Conservation (phyloP, 306 rosid genomes). For the Vachellia pachyceras region DNA sequence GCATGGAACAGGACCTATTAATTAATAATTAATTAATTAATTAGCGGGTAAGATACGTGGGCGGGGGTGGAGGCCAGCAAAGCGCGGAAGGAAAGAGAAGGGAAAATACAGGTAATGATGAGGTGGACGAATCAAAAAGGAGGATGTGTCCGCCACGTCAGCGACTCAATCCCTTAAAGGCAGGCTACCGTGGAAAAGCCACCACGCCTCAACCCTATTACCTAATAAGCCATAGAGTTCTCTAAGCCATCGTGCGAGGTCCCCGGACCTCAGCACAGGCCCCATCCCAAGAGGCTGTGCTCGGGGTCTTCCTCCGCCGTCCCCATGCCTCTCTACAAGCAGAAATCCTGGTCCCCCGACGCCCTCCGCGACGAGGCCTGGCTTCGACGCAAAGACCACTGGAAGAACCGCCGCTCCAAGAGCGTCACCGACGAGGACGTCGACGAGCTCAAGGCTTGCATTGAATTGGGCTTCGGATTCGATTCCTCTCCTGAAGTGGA, state of each 20-base stretch:
- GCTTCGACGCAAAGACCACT: constrained; percentile 78
- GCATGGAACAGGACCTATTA: no score
- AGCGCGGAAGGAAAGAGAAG: background rate
- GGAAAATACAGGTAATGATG: constrained; percentile 53
- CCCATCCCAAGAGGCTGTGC: constrained; percentile 50
- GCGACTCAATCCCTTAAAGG: constrained; percentile 28
- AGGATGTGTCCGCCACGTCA: constrained; percentile 39
- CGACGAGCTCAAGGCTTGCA: constrained; percentile 88
- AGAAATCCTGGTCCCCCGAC: constrained; percentile 93
- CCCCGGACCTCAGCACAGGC: constrained; percentile 79
- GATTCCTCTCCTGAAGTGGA: constrained; percentile 62
- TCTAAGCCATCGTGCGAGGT: constrained; percentile 71
- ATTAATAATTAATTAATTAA: no score
- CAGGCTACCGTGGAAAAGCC: constrained; percentile 2
- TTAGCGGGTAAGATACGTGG: background rate
- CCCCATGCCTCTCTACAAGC: constrained; percentile 71
- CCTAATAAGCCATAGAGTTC: constrained; percentile 54
- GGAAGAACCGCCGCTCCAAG: constrained; percentile 68
- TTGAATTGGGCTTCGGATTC: constrained; percentile 89
- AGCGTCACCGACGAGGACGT: constrained; percentile 91
- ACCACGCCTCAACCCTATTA: constrained; percentile 29
- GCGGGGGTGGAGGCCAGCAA: background rate
- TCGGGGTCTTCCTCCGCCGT: background rate
- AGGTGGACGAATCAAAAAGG: constrained; percentile 65
- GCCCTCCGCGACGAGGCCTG: constrained; percentile 81